A percentile compares a stretch with the other conserved stretches of the same genome.
Conservation (phyloP, 2,329 filamentous ascomycete species). For the Scytalidium sp. region DNA sequence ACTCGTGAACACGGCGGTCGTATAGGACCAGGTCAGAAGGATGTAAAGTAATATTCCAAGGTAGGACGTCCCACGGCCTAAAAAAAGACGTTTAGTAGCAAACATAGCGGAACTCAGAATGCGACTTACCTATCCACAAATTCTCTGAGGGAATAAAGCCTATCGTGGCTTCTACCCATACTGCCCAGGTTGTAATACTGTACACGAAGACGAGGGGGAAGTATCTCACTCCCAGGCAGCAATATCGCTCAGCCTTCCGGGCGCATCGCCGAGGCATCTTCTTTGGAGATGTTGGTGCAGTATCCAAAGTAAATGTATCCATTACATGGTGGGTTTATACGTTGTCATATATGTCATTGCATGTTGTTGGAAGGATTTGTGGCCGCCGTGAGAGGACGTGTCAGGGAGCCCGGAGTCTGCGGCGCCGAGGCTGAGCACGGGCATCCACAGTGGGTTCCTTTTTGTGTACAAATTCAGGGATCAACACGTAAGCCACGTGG, state of each 20-base stretch:
- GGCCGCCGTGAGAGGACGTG: conserved; percentile 2
- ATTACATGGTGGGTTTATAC: conserved; percentile 13
- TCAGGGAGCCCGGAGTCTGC: background rate
- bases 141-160: conserved; percentile 54
- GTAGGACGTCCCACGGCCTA: conserved; percentile 54
- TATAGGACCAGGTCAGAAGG: conserved; percentile 86
- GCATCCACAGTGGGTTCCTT: no score
- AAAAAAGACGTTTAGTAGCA: background rate
- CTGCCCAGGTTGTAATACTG: conserved; percentile 85
- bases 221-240: conserved; percentile 75
- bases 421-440: conserved; percentile 1
- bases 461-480: no score
- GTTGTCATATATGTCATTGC: background rate
- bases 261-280: conserved; percentile 59
- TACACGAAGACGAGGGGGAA: conserved; percentile 91
- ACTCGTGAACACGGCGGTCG: conserved; percentile 86
- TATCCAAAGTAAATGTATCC: conserved; percentile 14
- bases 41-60: conserved; percentile 70
- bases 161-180: conserved; percentile 80
- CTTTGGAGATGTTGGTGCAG: conserved; percentile 23
- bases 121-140: conserved; percentile 53
- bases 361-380: background rate
- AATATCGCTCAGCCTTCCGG: conserved; percentile 75
- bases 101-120: conserved; percentile 14
- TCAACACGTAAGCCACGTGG: no score